Conservation (phyloP, 2,329 filamentous ascomycete species). For the Exophiala xenobiotica region DNA sequence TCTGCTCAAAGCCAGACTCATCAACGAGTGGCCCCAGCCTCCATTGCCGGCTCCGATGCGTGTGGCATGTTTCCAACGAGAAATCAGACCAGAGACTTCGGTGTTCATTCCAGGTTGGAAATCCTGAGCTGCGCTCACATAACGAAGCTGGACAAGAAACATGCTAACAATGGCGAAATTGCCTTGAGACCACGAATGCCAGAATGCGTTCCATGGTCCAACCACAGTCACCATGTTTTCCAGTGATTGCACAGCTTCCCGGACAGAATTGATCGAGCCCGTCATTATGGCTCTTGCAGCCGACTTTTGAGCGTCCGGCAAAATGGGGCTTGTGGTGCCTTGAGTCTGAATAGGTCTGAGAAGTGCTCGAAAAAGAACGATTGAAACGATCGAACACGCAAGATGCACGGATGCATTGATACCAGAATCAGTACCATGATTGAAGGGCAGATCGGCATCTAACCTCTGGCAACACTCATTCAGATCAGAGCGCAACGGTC, state of each 20-base stretch:
- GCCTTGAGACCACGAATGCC: slow-evolving; percentile 21
- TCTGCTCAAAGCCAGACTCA: slow-evolving; percentile 15
- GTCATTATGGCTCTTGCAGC: slow-evolving; percentile 13
- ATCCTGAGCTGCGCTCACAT: slow-evolving; percentile 1
- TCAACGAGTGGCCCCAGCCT: slow-evolving; percentile 16
- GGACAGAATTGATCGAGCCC: slow-evolving; percentile 11
- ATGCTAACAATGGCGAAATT: slow-evolving; percentile 19
- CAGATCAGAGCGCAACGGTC: slow-evolving; percentile 11
- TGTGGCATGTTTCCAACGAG: slow-evolving; percentile 16
- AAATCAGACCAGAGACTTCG: slow-evolving; percentile 10
- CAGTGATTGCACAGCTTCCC: slow-evolving; percentile 10
- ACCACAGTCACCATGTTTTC: slow-evolving; percentile 15
- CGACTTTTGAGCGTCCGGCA: neutral
- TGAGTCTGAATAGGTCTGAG: slow-evolving; percentile 6
- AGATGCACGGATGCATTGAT: slow-evolving; percentile 12
- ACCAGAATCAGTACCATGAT: slow-evolving; percentile 2
- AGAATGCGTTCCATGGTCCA: slow-evolving; percentile 17
- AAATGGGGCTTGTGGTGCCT: neutral
- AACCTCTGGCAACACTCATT: slow-evolving; percentile 13
- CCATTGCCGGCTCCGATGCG: slow-evolving; percentile 11
- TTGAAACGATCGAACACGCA: slow-evolving; percentile 6
- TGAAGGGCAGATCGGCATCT: slow-evolving; percentile 6
- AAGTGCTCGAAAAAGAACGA: slow-evolving; percentile 13
- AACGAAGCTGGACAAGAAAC: slow-evolving; percentile 12
- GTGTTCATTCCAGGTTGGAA: neutral